These are phyloP conservation scores for Aspergillus uvarum DNA, from an alignment of 2,329 filamentous ascomycete genomes.

Conservation along the genomic window DNA sequence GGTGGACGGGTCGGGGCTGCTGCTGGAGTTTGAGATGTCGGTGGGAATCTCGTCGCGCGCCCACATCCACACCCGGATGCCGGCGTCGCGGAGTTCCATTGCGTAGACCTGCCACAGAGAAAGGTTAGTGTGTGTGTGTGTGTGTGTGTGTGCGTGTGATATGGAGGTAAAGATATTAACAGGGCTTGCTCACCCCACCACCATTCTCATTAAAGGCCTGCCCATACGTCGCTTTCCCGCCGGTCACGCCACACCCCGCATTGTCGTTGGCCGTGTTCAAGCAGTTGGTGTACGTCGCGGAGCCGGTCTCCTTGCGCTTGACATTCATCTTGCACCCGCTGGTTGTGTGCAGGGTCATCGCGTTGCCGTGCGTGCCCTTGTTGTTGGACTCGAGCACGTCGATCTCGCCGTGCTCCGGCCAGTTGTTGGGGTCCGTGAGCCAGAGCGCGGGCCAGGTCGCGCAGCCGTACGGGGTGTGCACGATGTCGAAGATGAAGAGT, in stretches of 20 bases:
- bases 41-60: conserved; percentile 48
- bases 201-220: conserved; percentile 52
- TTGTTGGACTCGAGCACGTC: conserved; percentile 63
- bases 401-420: conserved; percentile 66
- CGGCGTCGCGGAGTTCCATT: conserved; percentile 60
- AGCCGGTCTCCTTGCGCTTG: conserved; percentile 55
- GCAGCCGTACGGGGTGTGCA: conserved; percentile 63
- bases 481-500: conserved; percentile 67
- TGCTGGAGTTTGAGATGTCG: conserved; percentile 51
- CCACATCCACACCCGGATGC: conserved; percentile 66
- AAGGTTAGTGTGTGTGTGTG: neutral
- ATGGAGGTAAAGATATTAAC: no score
- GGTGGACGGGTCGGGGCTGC: conserved; percentile 57
- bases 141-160: no score
- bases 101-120: conserved; percentile 50
- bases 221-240: conserved; percentile 50
- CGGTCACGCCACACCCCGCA: conserved; percentile 58
- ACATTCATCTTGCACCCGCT: conserved; percentile 55
- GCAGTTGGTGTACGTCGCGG: conserved; percentile 48
- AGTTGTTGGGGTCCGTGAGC: conserved; percentile 61
- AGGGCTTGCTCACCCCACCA: conserved; percentile 49
- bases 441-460: conserved; percentile 67
- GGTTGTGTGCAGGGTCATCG: conserved; percentile 61
- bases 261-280: conserved; percentile 54
- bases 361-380: conserved; percentile 54